Evolutionary conservation across 371 early-diverging fungal genomes (phyloP), one percentile per base, ranked within the genome.

Genomic region (Lichtheimia ornata): DNA sequence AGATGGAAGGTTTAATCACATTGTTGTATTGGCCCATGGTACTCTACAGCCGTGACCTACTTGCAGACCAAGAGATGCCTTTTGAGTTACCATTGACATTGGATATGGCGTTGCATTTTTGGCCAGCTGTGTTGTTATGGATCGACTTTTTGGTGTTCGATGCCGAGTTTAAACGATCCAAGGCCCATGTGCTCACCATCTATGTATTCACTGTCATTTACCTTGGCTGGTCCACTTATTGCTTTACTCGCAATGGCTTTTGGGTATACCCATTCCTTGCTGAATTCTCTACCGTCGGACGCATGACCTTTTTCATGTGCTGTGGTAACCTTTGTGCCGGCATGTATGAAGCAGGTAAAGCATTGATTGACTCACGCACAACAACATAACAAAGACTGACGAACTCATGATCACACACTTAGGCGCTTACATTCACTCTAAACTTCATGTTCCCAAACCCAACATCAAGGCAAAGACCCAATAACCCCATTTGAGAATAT

Each of bases 1-100:
- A 71, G 71, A 43, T 71, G 53, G 72, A 71, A 35, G 67, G 67
- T 7, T 58, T 71, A 24, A 67, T 71, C 22, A 50, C 65, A 5
- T 13, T 67, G 2, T 52, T 71, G 9, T 71, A 71, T 22, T 71
- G 72, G 72, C 56, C 67, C 17, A 64, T 71, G 65, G 51, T 63
- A 1, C 50, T 65, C 4, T 59, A 62, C 25, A 61, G 56, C 40
- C 58, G 53, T 25, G 60, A 65, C 9, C 30, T 71, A 7, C 53
- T 71, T 13, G 43, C 50, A 11, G 53, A 60, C 35, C 50, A 58
- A 40, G 67, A 67, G 22, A 45, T 60, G 5, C 64, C 67, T 3
- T 53, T 63, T 43, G 56, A 63, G 18, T 40, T 66, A 12, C 72
- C 72, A 5, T 20, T 67, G 17, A 20, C 47, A 4, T 17, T 67